Percentiles rank a stretch among this genome's conserved stretches.
These are phyloP conservation scores for Psilocybe mexicana DNA, from an alignment of 1,284 basidiomycete genomes.

Conservation along the genomic window DNA sequence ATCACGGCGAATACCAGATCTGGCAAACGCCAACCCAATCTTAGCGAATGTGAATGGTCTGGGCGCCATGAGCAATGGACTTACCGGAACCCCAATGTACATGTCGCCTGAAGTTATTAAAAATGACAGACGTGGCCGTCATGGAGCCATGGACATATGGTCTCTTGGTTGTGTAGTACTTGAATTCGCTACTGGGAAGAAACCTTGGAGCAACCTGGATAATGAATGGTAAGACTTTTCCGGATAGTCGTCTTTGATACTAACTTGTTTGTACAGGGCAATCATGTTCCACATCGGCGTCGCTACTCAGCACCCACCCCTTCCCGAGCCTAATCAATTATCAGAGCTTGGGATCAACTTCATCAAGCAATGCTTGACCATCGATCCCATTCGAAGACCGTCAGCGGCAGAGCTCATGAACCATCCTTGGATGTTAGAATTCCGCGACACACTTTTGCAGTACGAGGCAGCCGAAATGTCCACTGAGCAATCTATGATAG, in stretches of 20 bases:
- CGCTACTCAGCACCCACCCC: constrained; percentile 93
- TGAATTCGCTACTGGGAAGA: constrained; percentile 94
- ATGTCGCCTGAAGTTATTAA: constrained; percentile 99
- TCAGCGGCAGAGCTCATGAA: constrained; percentile 84
- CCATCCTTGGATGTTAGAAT: constrained; percentile 90
- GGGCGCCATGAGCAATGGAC: constrained; percentile 72
- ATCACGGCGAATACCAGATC: constrained; percentile 51
- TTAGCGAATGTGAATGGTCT: constrained; percentile 39
- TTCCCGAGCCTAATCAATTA: constrained; percentile 91
- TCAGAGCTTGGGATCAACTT: constrained; percentile 92
- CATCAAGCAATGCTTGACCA: constrained; percentile 88
- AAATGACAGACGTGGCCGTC: constrained; percentile 80
- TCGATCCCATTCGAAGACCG: constrained; percentile 86
- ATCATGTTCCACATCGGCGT: constrained; percentile 99
- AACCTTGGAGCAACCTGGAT: constrained; percentile 98
- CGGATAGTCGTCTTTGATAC: too few species aligned
- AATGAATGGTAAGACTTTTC: constrained; percentile 82
- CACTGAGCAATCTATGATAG: constrained; percentile 31
- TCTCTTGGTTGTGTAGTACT: constrained; percentile 95
- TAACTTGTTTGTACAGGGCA: constrained; percentile 56
- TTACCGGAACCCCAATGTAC: constrained; percentile 99
- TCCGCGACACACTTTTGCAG: constrained; percentile 65
- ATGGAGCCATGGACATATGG: constrained; percentile 99
- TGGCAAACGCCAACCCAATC: constrained; percentile 29
- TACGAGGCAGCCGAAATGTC: constrained; percentile 68